Conservation (phyloP, 441 rosid genomes). For the Euphorbia celastroides region DNA sequence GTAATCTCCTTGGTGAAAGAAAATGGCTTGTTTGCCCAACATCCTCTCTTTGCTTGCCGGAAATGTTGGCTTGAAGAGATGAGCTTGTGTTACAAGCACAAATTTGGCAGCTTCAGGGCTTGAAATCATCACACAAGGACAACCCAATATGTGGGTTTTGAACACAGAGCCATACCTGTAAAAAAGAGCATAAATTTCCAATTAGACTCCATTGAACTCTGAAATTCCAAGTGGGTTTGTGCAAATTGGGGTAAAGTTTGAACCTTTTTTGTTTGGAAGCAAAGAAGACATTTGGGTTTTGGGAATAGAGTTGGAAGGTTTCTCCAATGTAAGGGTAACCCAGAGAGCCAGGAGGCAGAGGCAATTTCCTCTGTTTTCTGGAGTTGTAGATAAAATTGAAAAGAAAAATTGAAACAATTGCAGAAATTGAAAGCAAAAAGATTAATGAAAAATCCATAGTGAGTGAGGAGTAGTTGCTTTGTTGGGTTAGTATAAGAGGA, state of each 20-base stretch:
- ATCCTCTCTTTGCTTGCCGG: slow-evolving; percentile 97
- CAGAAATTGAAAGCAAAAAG: slow-evolving; percentile 20
- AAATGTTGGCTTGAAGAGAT: slow-evolving; percentile 92
- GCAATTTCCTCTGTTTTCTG: slow-evolving; percentile 26
- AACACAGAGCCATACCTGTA: slow-evolving; percentile 72
- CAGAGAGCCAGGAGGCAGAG: slow-evolving; percentile 89
- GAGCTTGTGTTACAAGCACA: slow-evolving; percentile 67
- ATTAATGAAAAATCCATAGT: slow-evolving; percentile 38
- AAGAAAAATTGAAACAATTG: slow-evolving; percentile 28
- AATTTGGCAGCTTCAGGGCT: slow-evolving; percentile 93
- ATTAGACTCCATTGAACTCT: background rate
- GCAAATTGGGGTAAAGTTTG: background rate
- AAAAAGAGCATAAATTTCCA: background rate
- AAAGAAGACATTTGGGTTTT: slow-evolving; percentile 88
- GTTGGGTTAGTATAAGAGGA: background rate
- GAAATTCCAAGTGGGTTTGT: background rate
- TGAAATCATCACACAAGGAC: slow-evolving; percentile 94
- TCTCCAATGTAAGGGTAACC: slow-evolving; percentile 96
- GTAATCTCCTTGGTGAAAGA: slow-evolving; percentile 89
- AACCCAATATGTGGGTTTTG: slow-evolving; percentile 87
- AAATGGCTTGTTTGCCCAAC: slow-evolving; percentile 89
- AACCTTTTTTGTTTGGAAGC: slow-evolving; percentile 68
- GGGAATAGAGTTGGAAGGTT: slow-evolving; percentile 92
- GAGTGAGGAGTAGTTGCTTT: background rate
- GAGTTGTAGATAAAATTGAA: slow-evolving; percentile 32